Conservation (phyloP, 148 eudicot species). For the Silene conica region DNA sequence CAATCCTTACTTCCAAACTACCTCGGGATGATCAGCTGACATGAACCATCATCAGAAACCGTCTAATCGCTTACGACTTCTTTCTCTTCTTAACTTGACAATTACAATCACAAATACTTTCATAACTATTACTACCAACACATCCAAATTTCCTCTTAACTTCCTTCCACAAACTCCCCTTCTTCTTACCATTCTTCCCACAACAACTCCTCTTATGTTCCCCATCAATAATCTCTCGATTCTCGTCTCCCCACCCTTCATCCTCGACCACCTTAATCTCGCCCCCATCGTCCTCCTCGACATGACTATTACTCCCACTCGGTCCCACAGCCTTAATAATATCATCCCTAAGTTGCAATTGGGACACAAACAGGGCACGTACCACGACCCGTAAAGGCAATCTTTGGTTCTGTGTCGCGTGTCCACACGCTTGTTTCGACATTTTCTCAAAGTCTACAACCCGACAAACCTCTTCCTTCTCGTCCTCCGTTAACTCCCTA, state of each 20-base stretch:
- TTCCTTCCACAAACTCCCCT: slow-evolving; percentile 59
- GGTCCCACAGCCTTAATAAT: slow-evolving; percentile 32
- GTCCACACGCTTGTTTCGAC: slow-evolving; percentile 54
- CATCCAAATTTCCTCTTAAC: slow-evolving; percentile 87
- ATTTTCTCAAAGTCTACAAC: slow-evolving; percentile 55
- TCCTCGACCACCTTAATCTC: slow-evolving; percentile 16
- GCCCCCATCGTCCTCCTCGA: slow-evolving; percentile 22
- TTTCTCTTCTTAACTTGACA: slow-evolving; percentile 53
- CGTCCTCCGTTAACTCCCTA: slow-evolving; percentile 44
- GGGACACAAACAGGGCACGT: slow-evolving; percentile 47
- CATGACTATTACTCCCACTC: slow-evolving; percentile 18
- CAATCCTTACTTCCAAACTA: slow-evolving; percentile 13
- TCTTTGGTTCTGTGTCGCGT: slow-evolving; percentile 51
- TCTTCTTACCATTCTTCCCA: slow-evolving; percentile 31
- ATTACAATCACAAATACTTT: slow-evolving; percentile 29
- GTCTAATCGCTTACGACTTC: slow-evolving; percentile 33
- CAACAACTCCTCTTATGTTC: slow-evolving; percentile 27
- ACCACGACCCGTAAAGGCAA: slow-evolving; percentile 57
- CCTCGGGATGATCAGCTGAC: too few relatives aligned
- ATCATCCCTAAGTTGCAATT: slow-evolving; percentile 50
- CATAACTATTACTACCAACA: slow-evolving; percentile 28
- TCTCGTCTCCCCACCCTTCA: slow-evolving; percentile 51
- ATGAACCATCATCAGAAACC: too few relatives aligned
- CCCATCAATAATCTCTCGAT: slow-evolving; percentile 29
- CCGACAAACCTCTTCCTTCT: slow-evolving; percentile 47